phyloP scores from a whole-genome alignment of 1,284 basidiomycete genomes.

The Moesziomyces sp. region DNA sequence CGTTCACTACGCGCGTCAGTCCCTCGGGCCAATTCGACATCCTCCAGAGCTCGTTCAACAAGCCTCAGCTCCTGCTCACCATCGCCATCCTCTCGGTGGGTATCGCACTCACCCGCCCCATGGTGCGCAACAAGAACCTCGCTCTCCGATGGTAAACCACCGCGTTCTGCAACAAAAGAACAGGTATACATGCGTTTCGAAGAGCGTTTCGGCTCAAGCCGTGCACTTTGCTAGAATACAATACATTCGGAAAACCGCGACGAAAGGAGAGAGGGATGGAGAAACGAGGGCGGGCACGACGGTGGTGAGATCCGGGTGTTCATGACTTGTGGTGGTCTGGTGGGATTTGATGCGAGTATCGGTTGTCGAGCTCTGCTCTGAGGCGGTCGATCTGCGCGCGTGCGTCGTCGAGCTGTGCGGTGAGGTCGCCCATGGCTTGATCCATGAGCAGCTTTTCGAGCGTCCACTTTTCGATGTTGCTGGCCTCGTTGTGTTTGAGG shows the following conservation, averaged over 20 bases:
- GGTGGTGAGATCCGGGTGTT: neutral
- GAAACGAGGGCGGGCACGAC: neutral
- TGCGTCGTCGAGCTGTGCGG: constrained; percentile 57
- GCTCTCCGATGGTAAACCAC: constrained; percentile 22
- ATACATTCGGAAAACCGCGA: neutral
- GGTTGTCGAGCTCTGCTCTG: constrained; percentile 43
- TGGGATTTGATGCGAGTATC: neutral
- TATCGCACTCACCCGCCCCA: constrained; percentile 74
- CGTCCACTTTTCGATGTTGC: constrained; percentile 90
- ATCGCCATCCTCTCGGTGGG: constrained; percentile 78
- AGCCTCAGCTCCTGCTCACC: constrained; percentile 87
- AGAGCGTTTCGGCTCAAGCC: neutral
- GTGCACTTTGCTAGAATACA: constrained; percentile 1
- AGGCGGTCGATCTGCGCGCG: constrained; percentile 55
- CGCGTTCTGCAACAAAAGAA: neutral
- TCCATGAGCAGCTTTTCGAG: constrained; percentile 90
- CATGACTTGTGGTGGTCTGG: neutral
- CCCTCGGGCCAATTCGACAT: constrained; percentile 90
- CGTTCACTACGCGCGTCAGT: constrained; percentile 83
- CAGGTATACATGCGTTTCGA: constrained; percentile 1
- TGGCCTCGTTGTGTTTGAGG: constrained; percentile 87
- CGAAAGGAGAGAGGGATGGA: neutral
- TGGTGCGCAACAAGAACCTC: constrained; percentile 47
- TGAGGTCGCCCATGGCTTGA: constrained; percentile 72
- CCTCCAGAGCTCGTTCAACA: constrained; percentile 83